These are phyloP conservation scores for Podaxis sp. DNA, from an alignment of 768 basidiomycete species.

Conservation along the genomic window DNA sequence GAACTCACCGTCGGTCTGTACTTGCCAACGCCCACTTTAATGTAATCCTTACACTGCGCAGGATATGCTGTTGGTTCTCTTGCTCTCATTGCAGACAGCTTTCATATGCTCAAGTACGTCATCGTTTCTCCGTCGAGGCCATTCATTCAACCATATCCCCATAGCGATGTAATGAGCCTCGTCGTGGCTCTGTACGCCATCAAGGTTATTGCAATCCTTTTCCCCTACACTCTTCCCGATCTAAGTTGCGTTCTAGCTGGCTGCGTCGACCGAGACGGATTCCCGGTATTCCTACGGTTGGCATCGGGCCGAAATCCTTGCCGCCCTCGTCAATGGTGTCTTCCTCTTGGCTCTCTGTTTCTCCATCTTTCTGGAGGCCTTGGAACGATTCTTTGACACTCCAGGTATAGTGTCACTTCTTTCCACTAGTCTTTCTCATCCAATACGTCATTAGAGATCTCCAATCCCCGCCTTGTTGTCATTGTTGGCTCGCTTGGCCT, in stretches of 20 bases:
- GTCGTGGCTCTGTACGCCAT: constrained; percentile 90
- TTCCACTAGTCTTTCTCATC: constrained; percentile 11
- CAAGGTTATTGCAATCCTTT: constrained; percentile 22
- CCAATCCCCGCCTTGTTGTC: constrained; percentile 84
- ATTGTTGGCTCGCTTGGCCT: constrained; percentile 88
- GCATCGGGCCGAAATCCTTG: constrained; percentile 96
- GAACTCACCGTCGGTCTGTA: constrained; percentile 76
- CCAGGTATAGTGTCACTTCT: constrained; percentile 51
- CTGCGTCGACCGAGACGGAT: constrained; percentile 51
- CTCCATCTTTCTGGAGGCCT: constrained; percentile 89
- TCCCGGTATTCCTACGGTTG: constrained; percentile 96
- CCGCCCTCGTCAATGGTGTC: constrained; percentile 93
- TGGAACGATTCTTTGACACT: constrained; percentile 84
- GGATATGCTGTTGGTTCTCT: constrained; percentile 96
- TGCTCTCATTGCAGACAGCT: constrained; percentile 93
- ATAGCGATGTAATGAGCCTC: constrained; percentile 94
- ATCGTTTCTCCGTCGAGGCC: constrained; percentile 7
- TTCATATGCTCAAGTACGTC: constrained; percentile 97
- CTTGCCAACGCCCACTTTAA: not conserved
- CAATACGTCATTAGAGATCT: constrained; percentile 59
- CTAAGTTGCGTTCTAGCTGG: constrained; percentile 48
- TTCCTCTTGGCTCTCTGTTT: constrained; percentile 97
- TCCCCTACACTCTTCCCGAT: not conserved
- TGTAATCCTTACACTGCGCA: constrained; percentile 27
- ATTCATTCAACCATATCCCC: constrained; percentile 11